These are phyloP conservation scores for Cercophora sp. DNA, from an alignment of 495 filamentous ascomycete genomes.

Conservation along the genomic window DNA sequence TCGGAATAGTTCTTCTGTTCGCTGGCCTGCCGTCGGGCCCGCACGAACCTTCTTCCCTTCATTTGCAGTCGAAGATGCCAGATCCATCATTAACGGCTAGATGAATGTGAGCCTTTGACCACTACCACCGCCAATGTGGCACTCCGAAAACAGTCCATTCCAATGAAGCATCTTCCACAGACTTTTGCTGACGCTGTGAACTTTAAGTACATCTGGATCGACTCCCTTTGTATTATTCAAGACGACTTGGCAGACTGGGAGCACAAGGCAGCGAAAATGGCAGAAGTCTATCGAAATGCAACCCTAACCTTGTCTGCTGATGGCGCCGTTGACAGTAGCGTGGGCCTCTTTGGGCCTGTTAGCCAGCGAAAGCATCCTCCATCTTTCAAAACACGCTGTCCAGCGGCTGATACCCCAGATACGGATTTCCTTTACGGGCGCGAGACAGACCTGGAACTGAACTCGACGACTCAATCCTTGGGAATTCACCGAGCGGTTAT, in stretches of 20 bases:
- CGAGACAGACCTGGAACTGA: background rate
- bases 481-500: too few species aligned
- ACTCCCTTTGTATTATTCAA: background rate
- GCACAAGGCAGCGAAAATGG: background rate
- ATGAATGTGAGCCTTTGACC: background rate
- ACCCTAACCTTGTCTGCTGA: background rate
- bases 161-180: background rate
- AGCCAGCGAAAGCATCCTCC: background rate
- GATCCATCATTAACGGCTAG: background rate
- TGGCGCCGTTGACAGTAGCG: background rate
- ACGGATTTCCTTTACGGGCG: background rate
- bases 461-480: too few species aligned
- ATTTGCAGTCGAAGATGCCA: background rate
- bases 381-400: background rate
- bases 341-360: background rate
- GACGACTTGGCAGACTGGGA: background rate
- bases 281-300: background rate
- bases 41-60: background rate
- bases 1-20: background rate
- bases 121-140: background rate
- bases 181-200: background rate
- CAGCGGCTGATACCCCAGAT: background rate
- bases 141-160: background rate
- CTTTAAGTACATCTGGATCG: background rate
- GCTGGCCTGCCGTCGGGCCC: background rate